Conservation (phyloP, 305 asterid species). For the Solanum hybrid region DNA sequence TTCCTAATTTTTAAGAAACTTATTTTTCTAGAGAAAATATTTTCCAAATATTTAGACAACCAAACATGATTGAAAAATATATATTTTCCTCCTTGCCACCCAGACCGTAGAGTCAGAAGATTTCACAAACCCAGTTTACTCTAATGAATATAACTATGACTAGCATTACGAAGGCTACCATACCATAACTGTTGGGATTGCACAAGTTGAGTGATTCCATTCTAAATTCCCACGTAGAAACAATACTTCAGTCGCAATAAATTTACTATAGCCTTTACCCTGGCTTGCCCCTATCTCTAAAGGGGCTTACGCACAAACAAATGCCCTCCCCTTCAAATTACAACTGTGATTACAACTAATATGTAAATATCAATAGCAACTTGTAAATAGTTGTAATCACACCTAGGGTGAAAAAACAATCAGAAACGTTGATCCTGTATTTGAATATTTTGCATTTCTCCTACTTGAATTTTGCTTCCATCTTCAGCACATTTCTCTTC, state of each 20-base stretch:
- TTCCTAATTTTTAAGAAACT: not conserved
- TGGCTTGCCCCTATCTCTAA: not conserved
- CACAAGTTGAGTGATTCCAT: not conserved
- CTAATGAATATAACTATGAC: not conserved
- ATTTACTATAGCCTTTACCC: not conserved
- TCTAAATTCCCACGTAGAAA: not conserved
- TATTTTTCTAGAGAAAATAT: not conserved
- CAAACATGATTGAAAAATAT: not conserved
- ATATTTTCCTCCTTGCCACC: not conserved
- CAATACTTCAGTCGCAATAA: not conserved
- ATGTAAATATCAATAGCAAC: not conserved
- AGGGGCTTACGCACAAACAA: not conserved
- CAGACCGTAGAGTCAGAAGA: not conserved
- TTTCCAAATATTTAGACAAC: not conserved
- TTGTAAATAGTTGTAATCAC: not conserved
- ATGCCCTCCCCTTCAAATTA: not conserved
- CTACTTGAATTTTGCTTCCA: not conserved
- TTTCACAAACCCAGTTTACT: not conserved
- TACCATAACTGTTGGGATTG: not conserved
- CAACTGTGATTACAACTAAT: not conserved
- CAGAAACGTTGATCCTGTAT: not conserved
- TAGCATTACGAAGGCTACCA: not conserved
- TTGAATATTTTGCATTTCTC: not conserved
- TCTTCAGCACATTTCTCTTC: not conserved
- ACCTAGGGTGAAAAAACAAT: not conserved